Percentiles rank a stretch among this genome's conserved stretches.
These are phyloP conservation scores for Stachybotrys chartarum DNA, from an alignment of 2,329 filamentous ascomycete species.

Conservation along the genomic window DNA sequence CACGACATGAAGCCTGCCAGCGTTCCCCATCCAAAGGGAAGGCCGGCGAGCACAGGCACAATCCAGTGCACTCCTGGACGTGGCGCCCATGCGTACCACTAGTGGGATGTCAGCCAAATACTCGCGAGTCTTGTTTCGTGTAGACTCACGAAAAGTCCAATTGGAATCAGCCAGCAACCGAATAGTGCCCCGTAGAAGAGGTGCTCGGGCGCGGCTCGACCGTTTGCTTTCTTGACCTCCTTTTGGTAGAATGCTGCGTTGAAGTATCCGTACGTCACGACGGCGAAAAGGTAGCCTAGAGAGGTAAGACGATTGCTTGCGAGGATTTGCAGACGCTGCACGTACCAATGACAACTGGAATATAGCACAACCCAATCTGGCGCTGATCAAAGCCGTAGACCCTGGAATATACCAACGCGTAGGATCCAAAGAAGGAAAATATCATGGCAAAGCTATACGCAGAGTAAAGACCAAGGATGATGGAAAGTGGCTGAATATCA, in stretches of 20 bases:
- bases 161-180: background rate
- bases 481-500: background rate
- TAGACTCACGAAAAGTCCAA: background rate
- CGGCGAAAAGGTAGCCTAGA: background rate
- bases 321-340: background rate
- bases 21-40: slow-evolving; percentile 1
- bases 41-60: background rate
- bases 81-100: slow-evolving; percentile 2
- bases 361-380: background rate
- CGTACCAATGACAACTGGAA: background rate
- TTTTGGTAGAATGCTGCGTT: background rate
- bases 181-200: background rate
- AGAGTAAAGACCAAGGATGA: background rate
- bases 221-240: background rate
- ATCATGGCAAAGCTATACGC: background rate
- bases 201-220: background rate
- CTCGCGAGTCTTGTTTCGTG: background rate
- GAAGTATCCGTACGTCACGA: background rate
- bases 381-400: background rate
- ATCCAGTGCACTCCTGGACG: background rate
- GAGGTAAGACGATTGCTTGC: background rate
- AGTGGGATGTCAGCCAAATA: background rate
- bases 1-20: background rate
- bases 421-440: background rate
- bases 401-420: background rate